phyloP scores from a whole-genome alignment of 805 yeast genomes.

The Starmerella potacharoeniae region DNA sequence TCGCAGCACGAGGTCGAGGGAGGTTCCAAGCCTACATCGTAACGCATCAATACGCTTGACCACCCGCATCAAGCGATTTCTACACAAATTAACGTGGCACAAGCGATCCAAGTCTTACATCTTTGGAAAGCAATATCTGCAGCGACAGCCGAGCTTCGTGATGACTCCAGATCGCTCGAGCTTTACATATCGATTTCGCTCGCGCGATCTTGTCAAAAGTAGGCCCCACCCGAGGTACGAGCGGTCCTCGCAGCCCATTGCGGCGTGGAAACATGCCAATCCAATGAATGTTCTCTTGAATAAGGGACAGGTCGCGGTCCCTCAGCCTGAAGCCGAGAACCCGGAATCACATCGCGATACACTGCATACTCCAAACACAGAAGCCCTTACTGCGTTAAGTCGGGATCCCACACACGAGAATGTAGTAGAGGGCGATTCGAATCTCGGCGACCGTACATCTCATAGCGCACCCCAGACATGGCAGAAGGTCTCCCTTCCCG shows the following conservation, averaged over 20 bases:
- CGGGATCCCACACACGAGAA: too few species aligned
- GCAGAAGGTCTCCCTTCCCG: conserved; percentile 17
- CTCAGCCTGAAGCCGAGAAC: neutral
- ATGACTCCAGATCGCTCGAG: conserved; percentile 20
- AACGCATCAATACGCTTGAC: conserved; percentile 13
- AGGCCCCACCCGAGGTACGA: conserved; percentile 13
- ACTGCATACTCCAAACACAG: neutral
- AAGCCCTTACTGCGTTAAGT: neutral
- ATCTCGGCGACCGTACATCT: neutral
- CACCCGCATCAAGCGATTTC: conserved; percentile 7
- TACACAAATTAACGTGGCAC: conserved; percentile 12
- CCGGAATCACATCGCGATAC: neutral
- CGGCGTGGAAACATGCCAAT: conserved; percentile 14
- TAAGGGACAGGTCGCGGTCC: conserved; percentile 2
- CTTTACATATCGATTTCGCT: conserved; percentile 11
- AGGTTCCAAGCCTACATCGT: conserved; percentile 9
- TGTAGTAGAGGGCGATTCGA: neutral
- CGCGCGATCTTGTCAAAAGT: conserved; percentile 14
- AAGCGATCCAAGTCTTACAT: conserved; percentile 8
- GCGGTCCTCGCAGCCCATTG: conserved; percentile 16
- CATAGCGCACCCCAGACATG: neutral
- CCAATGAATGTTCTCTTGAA: conserved; percentile 15
- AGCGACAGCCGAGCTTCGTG: conserved; percentile 19
- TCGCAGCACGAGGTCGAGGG: neutral
- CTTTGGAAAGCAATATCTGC: conserved; percentile 12